Percentiles rank a stretch among this genome's conserved stretches.
Evolutionary conservation across 2,329 filamentous ascomycete genomes (phyloP).

Genomic region (Ceratocystis destructans): DNA sequence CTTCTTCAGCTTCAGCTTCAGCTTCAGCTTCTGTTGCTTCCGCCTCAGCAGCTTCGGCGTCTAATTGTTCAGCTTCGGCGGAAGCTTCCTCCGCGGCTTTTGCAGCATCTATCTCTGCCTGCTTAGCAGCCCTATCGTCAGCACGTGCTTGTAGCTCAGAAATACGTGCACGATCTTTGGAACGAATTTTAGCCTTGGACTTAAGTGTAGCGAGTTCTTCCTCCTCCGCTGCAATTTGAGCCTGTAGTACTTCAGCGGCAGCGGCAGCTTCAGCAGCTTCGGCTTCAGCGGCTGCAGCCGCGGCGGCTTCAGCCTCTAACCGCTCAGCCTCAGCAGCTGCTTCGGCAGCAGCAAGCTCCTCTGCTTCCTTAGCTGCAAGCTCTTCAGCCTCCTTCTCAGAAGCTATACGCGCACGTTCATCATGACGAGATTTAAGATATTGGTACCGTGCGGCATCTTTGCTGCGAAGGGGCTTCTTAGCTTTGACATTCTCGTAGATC

Average conservation of each 20-base stretch:
- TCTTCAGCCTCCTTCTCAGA: conserved; percentile 22
- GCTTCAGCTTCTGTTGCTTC: conserved; percentile 18
- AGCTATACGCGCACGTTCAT: conserved; percentile 13
- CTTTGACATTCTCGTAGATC: conserved; percentile 5
- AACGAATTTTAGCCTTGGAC: conserved; percentile 4
- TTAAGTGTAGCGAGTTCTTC: conserved; percentile 12
- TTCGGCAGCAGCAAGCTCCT: conserved; percentile 26
- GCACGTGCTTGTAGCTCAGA: conserved; percentile 13
- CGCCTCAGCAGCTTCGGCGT: conserved; percentile 22
- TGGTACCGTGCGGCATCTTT: conserved; percentile 10
- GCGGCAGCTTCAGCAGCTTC: neutral
- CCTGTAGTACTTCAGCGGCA: neutral
- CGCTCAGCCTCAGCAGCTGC: conserved; percentile 11
- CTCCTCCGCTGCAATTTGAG: conserved; percentile 9
- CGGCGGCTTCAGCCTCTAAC: conserved; percentile 4
- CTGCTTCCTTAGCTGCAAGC: conserved; percentile 25
- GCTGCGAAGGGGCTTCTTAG: neutral
- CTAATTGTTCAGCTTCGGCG: conserved; percentile 18
- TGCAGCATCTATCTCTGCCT: conserved; percentile 17
- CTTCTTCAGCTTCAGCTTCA: conserved; percentile 17
- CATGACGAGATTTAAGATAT: conserved; percentile 14
- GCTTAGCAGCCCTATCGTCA: conserved; percentile 20
- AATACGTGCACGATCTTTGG: conserved; percentile 10
- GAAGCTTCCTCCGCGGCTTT: conserved; percentile 21
- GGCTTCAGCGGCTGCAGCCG: neutral